Conservation (phyloP, 2,329 filamentous ascomycete species). For the Fusarium pseudonygamai region DNA sequence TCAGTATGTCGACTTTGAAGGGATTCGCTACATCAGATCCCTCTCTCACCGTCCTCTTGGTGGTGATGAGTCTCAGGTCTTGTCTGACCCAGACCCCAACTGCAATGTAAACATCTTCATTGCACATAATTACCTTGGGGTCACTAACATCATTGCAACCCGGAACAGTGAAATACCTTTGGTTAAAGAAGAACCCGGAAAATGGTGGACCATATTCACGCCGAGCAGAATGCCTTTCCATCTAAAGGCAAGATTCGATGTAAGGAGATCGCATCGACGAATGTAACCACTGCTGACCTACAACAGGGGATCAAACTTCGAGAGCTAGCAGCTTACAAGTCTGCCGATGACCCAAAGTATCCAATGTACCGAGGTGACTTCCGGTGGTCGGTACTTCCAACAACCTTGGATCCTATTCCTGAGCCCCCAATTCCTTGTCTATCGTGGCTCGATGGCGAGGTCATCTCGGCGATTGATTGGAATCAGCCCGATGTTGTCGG, state of each 20-base stretch:
- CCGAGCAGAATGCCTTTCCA: fast-evolving
- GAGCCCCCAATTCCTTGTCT: not conserved
- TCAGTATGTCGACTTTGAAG: not conserved
- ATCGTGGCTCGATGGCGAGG: fast-evolving
- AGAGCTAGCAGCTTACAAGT: not conserved
- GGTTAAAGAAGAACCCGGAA: fast-evolving
- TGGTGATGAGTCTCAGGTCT: not conserved
- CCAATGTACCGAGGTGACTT: too few species aligned
- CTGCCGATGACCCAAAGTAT: too few species aligned
- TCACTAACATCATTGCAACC: fast-evolving
- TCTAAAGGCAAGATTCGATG: not conserved
- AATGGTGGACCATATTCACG: fast-evolving
- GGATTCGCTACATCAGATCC: fast-evolving
- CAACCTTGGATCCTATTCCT: not conserved
- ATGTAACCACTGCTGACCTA: not conserved
- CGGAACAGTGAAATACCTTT: fast-evolving
- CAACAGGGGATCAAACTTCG: not conserved
- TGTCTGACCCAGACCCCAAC: fast-evolving
- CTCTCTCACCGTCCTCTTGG: not conserved
- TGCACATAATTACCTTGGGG: not conserved
- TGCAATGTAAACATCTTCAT: not conserved
- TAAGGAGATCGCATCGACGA: fast-evolving
- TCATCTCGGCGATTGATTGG: not conserved
- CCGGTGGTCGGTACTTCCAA: not conserved
- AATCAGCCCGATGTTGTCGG: not conserved